Base-by-base conservation (phyloP, 768 basidiomycete species). In the Stropharia rugosoannulata region DNA sequence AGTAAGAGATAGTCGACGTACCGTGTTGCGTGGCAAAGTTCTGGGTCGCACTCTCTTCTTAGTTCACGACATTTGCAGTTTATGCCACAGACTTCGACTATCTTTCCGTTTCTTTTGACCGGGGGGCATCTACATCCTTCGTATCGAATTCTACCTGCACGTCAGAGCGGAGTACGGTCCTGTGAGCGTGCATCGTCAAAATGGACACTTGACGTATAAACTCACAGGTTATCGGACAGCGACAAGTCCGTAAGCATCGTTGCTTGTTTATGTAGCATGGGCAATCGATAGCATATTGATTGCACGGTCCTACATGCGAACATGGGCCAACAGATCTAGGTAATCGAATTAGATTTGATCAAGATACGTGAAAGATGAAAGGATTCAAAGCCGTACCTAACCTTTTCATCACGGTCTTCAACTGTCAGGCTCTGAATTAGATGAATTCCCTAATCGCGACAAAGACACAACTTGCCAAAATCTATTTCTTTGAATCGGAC, bases 21-120 rank as follows among this genome's bases (percentile, higher is more conserved):
- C 77, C 74, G 68, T 53, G 79, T 74, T 65, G 76, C 61, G 0
- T 59, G 32, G 62, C 84, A 86, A 4, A 79, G 51, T 9, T 80
- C 81, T 15, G 83, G 83, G 56, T 80, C 73, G 57, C 84, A 86
- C 63, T 85, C 83, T 46, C 79, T 70, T 0, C 25, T 40, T 0
- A 62, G 22, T 5, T 37, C 48, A 1, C 62, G 37, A 59, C 83
- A 85, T 3, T 35, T 22, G 5, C 12, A 52, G 0, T 46, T 39
- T 1, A 19, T 27, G 39, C 64, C 66, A 55, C 65, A 72, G 2
- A 50, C 32, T 60, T 64, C 36, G 22, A 15, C 7, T 45, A 29
- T 36, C 22, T 22, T 22, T 51, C 16, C 19, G 22, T 16, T n/a
- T 16, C 15, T 36, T 32, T 54, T 59, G 18, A 35, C 49, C 15